Conservation (phyloP, 805 yeast genomes). For the Cyberlindnera petersonii region DNA sequence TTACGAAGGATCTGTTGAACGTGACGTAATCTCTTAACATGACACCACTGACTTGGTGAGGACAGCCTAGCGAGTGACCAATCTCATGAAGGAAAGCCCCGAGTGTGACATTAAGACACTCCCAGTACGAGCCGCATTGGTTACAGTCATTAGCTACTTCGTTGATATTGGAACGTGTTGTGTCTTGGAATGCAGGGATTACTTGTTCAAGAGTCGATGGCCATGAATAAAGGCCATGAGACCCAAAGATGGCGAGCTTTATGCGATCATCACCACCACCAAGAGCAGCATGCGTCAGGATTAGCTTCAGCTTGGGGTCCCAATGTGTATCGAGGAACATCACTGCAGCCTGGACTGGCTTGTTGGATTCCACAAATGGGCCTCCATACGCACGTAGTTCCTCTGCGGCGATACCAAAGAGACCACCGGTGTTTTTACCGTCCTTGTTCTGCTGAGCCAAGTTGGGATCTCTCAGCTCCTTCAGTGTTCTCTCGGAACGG, state of each 20-base stretch:
- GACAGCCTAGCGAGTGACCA: conserved; percentile 88
- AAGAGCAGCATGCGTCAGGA: conserved; percentile 86
- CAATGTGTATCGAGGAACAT: conserved; percentile 82
- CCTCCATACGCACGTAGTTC: conserved; percentile 56
- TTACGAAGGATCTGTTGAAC: conserved; percentile 76
- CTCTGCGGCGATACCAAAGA: conserved; percentile 78
- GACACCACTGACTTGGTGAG: conserved; percentile 86
- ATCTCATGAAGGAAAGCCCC: conserved; percentile 97
- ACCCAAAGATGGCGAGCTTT: conserved; percentile 86
- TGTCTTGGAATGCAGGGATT: conserved; percentile 64
- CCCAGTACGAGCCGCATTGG: conserved; percentile 88
- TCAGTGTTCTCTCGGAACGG: conserved; percentile 59
- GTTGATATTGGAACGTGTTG: conserved; percentile 52
- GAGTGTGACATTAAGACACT: conserved; percentile 74
- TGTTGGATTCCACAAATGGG: conserved; percentile 41
- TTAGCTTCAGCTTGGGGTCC: conserved; percentile 55
- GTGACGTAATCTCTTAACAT: conserved; percentile 85
- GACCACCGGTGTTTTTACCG: conserved; percentile 70
- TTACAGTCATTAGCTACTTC: conserved; percentile 90
- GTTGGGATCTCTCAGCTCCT: conserved; percentile 71
- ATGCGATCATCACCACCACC: conserved; percentile 80
- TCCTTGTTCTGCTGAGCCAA: conserved; percentile 80
- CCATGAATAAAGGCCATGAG: conserved; percentile 90
- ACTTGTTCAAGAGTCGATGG: conserved; percentile 78
- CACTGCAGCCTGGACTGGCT: conserved; percentile 74